A percentile compares a stretch with the other conserved stretches of the same genome.
These are phyloP conservation scores for Fusarium euwallaceae DNA, from an alignment of 2,329 filamentous ascomycete genomes.

Conservation along the genomic window DNA sequence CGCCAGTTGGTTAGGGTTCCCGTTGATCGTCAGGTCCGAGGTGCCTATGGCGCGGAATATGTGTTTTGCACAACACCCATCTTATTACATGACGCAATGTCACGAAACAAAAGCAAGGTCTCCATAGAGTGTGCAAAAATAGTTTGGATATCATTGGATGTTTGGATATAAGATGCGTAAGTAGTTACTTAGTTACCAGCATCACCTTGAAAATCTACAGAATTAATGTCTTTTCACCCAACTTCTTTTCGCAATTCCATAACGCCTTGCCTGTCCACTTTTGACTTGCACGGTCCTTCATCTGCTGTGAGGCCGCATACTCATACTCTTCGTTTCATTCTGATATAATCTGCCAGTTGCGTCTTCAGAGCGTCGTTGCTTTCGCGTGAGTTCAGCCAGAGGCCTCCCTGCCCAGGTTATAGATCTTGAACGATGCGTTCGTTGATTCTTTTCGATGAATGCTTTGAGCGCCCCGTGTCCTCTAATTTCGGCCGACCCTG, in stretches of 20 bases:
- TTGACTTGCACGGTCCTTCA: not conserved
- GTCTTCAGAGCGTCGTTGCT: not conserved
- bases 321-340: not conserved
- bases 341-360: not conserved
- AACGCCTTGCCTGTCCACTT: not conserved
- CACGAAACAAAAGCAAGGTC: not conserved
- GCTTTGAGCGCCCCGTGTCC: not conserved
- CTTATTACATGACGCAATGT: not conserved
- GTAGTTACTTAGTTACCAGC: slow-evolving; percentile 5
- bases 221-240: slow-evolving; percentile 1
- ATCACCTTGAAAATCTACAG: not conserved
- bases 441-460: not conserved
- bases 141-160: slow-evolving; percentile 1
- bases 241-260: slow-evolving; percentile 2
- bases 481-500: not conserved
- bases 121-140: not conserved
- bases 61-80: not conserved
- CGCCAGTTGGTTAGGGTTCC: not conserved
- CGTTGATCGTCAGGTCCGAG: not conserved
- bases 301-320: not conserved
- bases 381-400: not conserved
- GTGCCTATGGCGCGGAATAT: not conserved
- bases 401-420: not conserved
- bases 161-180: slow-evolving; percentile 14
- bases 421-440: not conserved